phyloP scores from a whole-genome alignment of 805 yeast genomes.

The Candida alai region DNA sequence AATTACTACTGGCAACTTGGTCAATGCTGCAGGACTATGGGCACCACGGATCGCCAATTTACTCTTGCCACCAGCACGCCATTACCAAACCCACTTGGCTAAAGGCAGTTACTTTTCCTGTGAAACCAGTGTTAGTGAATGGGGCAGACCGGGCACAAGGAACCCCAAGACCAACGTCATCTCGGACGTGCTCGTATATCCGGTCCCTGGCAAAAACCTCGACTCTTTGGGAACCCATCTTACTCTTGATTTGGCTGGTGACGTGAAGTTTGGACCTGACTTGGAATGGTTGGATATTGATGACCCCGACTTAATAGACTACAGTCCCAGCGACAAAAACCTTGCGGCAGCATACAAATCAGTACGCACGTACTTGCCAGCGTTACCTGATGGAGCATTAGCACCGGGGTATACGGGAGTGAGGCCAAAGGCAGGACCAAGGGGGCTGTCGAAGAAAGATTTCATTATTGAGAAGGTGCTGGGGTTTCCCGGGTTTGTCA shows the following conservation, averaged over 20 bases:
- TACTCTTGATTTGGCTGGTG: constrained; percentile 79
- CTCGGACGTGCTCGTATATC: constrained; percentile 52
- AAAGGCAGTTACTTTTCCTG: constrained; percentile 80
- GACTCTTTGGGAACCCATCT: constrained; percentile 86
- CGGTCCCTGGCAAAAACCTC: constrained; percentile 64
- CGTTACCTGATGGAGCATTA: constrained; percentile 47
- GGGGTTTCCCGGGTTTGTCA: constrained; percentile 75
- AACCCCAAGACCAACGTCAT: constrained; percentile 42
- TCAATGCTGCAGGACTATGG: constrained; percentile 77
- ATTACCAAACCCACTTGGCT: constrained; percentile 61
- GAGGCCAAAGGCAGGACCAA: constrained; percentile 67
- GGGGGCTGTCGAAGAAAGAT: constrained; percentile 45
- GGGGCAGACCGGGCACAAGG: too few species aligned
- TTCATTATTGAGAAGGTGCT: constrained; percentile 68
- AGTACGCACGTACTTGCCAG: constrained; percentile 61
- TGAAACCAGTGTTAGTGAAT: constrained; percentile 34
- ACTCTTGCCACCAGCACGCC: constrained; percentile 60
- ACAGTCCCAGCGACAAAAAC: constrained; percentile 46
- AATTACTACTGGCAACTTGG: constrained; percentile 52
- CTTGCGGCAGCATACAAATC: constrained; percentile 54
- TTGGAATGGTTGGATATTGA: constrained; percentile 65
- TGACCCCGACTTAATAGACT: constrained; percentile 36
- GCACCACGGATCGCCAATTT: constrained; percentile 72
- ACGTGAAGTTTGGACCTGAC: constrained; percentile 84
- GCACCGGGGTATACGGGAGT: constrained; percentile 76